Evolutionary conservation across 169 alveolate species (phyloP).

Genomic region (Babesia divergens): DNA sequence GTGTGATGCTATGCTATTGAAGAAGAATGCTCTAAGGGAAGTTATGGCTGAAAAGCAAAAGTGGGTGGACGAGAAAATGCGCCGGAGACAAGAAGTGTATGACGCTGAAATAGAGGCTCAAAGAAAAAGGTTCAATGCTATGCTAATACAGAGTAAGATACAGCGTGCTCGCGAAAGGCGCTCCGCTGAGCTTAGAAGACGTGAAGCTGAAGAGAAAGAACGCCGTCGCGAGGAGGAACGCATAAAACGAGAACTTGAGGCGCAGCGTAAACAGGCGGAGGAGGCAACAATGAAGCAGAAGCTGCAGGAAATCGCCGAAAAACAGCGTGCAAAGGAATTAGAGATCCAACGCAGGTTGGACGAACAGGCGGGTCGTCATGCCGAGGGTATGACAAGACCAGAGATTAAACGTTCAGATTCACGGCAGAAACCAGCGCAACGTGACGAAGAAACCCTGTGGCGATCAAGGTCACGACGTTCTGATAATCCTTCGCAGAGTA

Average conservation of each 20-base stretch:
- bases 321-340: conserved; percentile 56
- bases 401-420: conserved; percentile 8
- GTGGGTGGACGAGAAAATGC: conserved; percentile 52
- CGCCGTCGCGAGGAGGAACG: conserved; percentile 75
- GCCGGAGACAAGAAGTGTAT: conserved; percentile 3
- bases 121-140: conserved; percentile 19
- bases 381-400: neutral
- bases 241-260: conserved; percentile 66
- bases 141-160: conserved; percentile 62
- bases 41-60: conserved; percentile 65
- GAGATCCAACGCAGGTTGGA: conserved; percentile 39
- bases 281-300: conserved; percentile 50
- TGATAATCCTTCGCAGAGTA: neutral
- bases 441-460: conserved; percentile 9
- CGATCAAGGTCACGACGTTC: neutral
- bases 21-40: conserved; percentile 65
- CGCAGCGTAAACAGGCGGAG: conserved; percentile 67
- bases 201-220: conserved; percentile 74
- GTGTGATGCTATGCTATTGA: conserved; percentile 62
- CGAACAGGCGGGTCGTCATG: conserved; percentile 30
- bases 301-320: conserved; percentile 58
- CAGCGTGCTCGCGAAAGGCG: conserved; percentile 78
- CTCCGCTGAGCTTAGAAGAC: conserved; percentile 64
- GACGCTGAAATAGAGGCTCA: conserved; percentile 36
- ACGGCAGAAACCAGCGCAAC: neutral